Evolutionary conservation across 2,329 filamentous ascomycete genomes (phyloP).

Genomic region (Neofusicoccum laricinum): DNA sequence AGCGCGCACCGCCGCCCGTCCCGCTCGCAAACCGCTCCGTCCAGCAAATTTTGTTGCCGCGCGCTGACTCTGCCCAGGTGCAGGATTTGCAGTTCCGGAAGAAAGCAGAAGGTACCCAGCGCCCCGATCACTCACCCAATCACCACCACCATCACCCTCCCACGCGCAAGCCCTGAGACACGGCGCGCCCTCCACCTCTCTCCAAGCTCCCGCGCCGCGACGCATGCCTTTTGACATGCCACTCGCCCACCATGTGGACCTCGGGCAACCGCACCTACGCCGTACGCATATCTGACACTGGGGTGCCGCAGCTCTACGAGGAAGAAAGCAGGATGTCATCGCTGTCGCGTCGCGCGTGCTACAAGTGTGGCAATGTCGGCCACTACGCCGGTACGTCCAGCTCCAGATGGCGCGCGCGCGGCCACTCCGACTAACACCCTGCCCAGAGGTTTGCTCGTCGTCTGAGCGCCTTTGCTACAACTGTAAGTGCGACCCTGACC

Average conservation of each 20-base stretch:
- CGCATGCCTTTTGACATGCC: conserved; percentile 19
- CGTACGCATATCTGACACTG: conserved; percentile 20
- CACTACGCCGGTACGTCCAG: conserved; percentile 50
- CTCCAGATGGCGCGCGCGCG: conserved; percentile 18
- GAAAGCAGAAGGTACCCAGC: conserved; percentile 24
- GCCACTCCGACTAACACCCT: conserved; percentile 1
- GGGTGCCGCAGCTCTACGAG: conserved; percentile 24
- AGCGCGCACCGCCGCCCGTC: conserved; percentile 18
- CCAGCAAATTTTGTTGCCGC: conserved; percentile 21
- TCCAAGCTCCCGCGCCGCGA: neutral
- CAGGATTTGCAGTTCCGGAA: conserved; percentile 30
- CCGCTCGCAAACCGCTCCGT: conserved; percentile 8
- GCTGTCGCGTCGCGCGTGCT: conserved; percentile 53
- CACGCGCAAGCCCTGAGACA: neutral
- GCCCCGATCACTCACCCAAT: neutral
- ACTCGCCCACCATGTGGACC: conserved; percentile 11
- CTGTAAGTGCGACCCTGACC: conserved; percentile 59
- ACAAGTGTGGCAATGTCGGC: conserved; percentile 53
- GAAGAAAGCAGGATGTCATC: conserved; percentile 45
- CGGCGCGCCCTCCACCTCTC: neutral
- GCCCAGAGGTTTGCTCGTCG: conserved; percentile 87
- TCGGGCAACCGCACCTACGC: conserved; percentile 24
- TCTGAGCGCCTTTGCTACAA: conserved; percentile 99
- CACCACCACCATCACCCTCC: neutral
- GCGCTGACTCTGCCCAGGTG: conserved; percentile 32